Evolutionary conservation across 495 filamentous ascomycete genomes (phyloP).

Genomic region (Aspergillus carlsbadensis): DNA sequence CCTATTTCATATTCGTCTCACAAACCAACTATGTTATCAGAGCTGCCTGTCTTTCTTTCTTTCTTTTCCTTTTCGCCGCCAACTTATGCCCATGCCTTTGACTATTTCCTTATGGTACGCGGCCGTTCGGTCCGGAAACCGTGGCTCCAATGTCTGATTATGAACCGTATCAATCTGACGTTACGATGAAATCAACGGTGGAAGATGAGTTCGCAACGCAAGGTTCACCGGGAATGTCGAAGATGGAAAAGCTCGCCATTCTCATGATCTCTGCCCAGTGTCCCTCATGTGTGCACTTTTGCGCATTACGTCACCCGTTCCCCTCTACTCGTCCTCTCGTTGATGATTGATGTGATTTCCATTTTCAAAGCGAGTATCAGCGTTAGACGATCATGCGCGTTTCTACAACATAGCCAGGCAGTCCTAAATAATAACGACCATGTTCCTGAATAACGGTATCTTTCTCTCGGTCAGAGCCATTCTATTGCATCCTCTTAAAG

Average conservation of each 20-base stretch:
- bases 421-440: constrained; percentile 17
- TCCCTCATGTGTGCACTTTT: not conserved
- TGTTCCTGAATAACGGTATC: constrained; percentile 12
- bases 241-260: too few species aligned
- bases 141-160: not conserved
- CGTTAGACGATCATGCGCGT: constrained; percentile 17
- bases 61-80: constrained; percentile 13
- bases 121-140: not conserved
- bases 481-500: too few species aligned
- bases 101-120: constrained; percentile 8
- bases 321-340: constrained; percentile 2
- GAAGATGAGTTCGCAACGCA: not conserved
- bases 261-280: too few species aligned
- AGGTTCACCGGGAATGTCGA: too few species aligned
- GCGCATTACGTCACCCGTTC: not conserved
- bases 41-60: constrained; percentile 23
- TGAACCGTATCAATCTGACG: constrained; percentile 13
- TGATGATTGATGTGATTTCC: constrained; percentile 1
- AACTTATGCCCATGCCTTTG: constrained; percentile 16
- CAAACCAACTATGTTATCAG: constrained; percentile 24
- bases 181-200: constrained; percentile 11
- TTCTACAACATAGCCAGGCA: constrained; percentile 18
- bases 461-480: too few species aligned
- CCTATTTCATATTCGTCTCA: constrained; percentile 14
- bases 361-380: constrained; percentile 8